A percentile compares a stretch with the other conserved stretches of the same genome.
phyloP scores from a whole-genome alignment of 129 eudicot species.

The Ambrosia artemisiifolia region DNA sequence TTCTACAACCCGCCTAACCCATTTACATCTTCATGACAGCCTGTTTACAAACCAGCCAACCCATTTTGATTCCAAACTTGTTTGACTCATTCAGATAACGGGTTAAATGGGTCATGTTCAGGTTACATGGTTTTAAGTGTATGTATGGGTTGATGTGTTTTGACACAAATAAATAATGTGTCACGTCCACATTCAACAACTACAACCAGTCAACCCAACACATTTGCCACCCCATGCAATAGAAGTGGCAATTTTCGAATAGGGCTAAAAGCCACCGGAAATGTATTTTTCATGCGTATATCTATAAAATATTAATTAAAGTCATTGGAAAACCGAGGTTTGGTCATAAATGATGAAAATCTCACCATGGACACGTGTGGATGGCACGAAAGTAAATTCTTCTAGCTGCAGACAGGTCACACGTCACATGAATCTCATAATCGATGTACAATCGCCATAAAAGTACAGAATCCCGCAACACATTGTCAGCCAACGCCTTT shows the following conservation, averaged over 20 bases:
- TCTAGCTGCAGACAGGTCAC: slow-evolving; percentile 62
- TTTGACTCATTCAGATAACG: not conserved
- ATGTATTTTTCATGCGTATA: not conserved
- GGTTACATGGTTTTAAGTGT: not conserved
- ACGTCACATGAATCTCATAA: slow-evolving; percentile 54
- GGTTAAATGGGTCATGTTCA: too few relatives aligned
- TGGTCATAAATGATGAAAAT: not conserved
- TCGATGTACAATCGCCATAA: slow-evolving; percentile 84
- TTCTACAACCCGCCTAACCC: not conserved
- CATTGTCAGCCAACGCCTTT: slow-evolving; percentile 63
- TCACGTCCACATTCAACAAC: not conserved
- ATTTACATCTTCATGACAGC: not conserved
- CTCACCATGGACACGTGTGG: slow-evolving; percentile 96
- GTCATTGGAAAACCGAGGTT: not conserved
- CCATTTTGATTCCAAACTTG: not conserved
- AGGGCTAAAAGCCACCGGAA: too few relatives aligned
- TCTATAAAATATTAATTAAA: not conserved
- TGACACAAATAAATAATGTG: not conserved
- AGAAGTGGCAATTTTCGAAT: not conserved
- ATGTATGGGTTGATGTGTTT: not conserved
- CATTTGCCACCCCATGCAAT: not conserved
- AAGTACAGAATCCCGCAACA: slow-evolving; percentile 48
- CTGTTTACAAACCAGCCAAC: too few relatives aligned
- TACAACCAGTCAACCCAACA: not conserved
- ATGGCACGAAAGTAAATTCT: slow-evolving; percentile 86